Percentiles rank a stretch among this genome's conserved stretches.
These are phyloP conservation scores for Pichia sp. DNA, from an alignment of 1,139 yeast genomes.

Conservation along the genomic window DNA sequence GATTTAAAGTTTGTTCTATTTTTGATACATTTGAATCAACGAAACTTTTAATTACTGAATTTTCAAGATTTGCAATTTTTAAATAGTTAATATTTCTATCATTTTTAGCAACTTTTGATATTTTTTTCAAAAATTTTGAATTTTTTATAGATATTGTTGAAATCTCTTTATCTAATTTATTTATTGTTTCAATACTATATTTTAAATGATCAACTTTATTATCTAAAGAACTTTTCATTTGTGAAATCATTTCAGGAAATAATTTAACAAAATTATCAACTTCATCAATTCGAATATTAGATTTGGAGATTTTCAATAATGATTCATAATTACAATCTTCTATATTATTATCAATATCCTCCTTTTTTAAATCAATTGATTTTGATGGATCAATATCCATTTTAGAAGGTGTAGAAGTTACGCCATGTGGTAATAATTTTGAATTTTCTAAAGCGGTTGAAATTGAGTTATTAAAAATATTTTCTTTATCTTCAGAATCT, in stretches of 20 bases:
- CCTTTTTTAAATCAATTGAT: not conserved
- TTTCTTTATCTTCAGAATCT: conserved; percentile 26
- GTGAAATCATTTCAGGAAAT: conserved; percentile 2
- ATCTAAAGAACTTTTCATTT: conserved; percentile 30
- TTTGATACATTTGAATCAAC: not conserved
- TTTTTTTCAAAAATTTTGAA: conserved; percentile 15
- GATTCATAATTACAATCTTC: not conserved
- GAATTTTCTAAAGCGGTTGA: not conserved
- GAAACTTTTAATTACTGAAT: conserved; percentile 1
- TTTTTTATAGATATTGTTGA: conserved; percentile 16
- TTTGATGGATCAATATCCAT: conserved; percentile 1
- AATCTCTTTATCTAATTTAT: conserved; percentile 21
- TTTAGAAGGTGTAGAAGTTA: conserved; percentile 11
- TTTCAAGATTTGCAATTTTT: conserved; percentile 1
- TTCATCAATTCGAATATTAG: conserved; percentile 5
- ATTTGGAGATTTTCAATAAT: conserved; percentile 3
- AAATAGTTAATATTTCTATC: conserved; percentile 1
- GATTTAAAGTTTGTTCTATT: conserved; percentile 1
- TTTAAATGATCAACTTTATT: conserved; percentile 33
- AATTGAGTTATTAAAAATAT: conserved; percentile 19
- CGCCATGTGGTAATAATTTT: not conserved
- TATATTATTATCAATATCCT: not conserved
- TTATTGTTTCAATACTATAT: conserved; percentile 25
- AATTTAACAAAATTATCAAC: conserved; percentile 5
- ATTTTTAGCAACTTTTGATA: conserved; percentile 2